A percentile compares a stretch with the other conserved stretches of the same genome.
Evolutionary conservation across 1,139 yeast genomes (phyloP).

Genomic region (Debaryomyces robertsiae): DNA sequence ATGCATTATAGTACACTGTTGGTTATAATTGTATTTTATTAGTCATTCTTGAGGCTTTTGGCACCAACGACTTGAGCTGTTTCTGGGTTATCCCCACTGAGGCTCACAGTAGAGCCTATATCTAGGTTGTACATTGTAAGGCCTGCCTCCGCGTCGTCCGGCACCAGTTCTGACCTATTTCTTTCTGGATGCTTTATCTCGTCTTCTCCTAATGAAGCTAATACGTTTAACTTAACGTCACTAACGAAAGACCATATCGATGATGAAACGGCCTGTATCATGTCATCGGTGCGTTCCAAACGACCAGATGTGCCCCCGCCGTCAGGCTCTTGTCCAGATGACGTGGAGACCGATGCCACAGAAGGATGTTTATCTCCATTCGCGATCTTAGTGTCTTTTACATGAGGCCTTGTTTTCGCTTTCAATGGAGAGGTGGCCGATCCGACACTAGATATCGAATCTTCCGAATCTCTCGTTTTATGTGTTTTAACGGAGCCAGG

Average conservation of each 20-base stretch:
- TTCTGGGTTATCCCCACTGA: constrained; percentile 12
- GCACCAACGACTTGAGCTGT: no score
- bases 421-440: constrained; percentile 31
- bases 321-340: constrained; percentile 1
- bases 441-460: constrained; percentile 28
- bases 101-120: constrained; percentile 30
- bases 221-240: constrained; percentile 43
- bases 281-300: constrained; percentile 29
- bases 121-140: constrained; percentile 29
- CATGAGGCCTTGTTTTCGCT: constrained; percentile 16
- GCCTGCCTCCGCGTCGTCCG: not conserved
- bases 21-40: not conserved
- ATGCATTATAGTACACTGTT: no score
- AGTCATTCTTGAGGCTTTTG: constrained; percentile 3
- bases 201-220: constrained; percentile 39
- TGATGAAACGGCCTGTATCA: constrained; percentile 46
- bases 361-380: constrained; percentile 16
- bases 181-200: constrained; percentile 9
- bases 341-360: constrained; percentile 7
- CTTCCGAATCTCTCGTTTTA: constrained; percentile 6
- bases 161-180: not conserved
- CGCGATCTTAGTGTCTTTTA: constrained; percentile 3
- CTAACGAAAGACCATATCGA: constrained; percentile 51
- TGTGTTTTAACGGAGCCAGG: not conserved
- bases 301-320: not conserved